Conservation (phyloP, 768 basidiomycete species). For the Russula vinacea region DNA sequence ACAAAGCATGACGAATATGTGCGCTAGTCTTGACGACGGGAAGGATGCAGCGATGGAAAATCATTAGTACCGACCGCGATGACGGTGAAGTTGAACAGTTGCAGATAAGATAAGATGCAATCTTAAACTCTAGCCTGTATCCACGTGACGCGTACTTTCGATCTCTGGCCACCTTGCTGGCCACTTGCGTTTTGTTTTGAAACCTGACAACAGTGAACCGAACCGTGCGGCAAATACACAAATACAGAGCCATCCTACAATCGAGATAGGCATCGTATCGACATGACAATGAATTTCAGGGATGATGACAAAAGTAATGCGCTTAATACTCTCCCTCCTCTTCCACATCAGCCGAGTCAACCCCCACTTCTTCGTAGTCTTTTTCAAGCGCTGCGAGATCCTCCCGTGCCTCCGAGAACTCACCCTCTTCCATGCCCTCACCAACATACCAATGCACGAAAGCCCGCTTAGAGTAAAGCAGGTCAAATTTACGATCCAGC, state of each 20-base stretch:
- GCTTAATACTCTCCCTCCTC: constrained; percentile 50
- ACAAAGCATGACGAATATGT: no score
- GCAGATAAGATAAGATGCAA: neutral
- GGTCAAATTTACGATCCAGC: constrained; percentile 76
- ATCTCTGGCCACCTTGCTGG: no score
- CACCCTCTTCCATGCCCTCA: constrained; percentile 86
- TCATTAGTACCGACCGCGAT: neutral
- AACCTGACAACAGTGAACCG: no score
- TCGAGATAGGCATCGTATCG: constrained; percentile 2
- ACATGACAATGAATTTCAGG: neutral
- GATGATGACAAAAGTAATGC: neutral
- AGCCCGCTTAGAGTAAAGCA: constrained; percentile 64
- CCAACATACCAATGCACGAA: constrained; percentile 66
- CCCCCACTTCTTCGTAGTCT: constrained; percentile 85
- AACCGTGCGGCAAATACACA: no score
- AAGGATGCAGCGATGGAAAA: neutral
- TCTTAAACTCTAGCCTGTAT: neutral
- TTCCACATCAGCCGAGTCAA: constrained; percentile 48
- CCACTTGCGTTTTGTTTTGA: no score
- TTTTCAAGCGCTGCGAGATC: constrained; percentile 98
- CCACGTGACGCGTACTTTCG: no score
- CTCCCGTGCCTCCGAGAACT: constrained; percentile 98
- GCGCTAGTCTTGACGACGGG: neutral
- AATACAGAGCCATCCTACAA: neutral
- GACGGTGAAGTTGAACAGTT: no score